Conservation (phyloP, 371 early-diverging fungal species). For the Dichotomocladium elegans region DNA sequence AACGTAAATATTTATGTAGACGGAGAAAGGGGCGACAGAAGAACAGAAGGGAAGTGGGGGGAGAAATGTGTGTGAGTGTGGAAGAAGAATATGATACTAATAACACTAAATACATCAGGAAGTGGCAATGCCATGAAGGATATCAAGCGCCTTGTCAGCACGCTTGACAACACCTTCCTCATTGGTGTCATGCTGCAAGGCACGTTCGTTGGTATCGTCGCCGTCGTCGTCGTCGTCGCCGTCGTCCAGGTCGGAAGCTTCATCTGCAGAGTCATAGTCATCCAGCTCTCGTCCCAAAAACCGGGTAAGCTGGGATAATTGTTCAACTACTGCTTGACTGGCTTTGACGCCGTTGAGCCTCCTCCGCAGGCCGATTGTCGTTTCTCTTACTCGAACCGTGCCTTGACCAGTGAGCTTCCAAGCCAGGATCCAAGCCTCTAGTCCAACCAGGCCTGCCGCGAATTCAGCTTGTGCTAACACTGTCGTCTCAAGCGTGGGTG, state of each 20-base stretch:
- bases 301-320: slow-evolving; percentile 21
- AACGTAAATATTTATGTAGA: no score
- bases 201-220: background rate
- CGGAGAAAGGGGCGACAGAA: no score
- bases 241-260: slow-evolving; percentile 18
- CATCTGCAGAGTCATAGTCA: slow-evolving; percentile 30
- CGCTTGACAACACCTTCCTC: slow-evolving; percentile 11
- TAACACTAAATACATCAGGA: no score
- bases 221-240: slow-evolving; percentile 9
- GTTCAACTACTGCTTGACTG: slow-evolving; percentile 22
- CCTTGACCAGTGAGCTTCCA: slow-evolving; percentile 5
- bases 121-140: slow-evolving; percentile 25
- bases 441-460: slow-evolving; percentile 26
- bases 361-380: slow-evolving; percentile 21
- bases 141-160: slow-evolving; percentile 32
- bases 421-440: slow-evolving; percentile 39
- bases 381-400: slow-evolving; percentile 12
- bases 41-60: no score
- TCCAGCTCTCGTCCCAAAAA: slow-evolving; percentile 23
- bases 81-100: no score
- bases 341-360: slow-evolving; percentile 17
- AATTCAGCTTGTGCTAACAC: slow-evolving; percentile 34
- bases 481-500: slow-evolving; percentile 16
- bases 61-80: no score
- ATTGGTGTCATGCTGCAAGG: slow-evolving; percentile 1